Evolutionary conservation across 2,329 filamentous ascomycete species (phyloP).

Genomic region (Lizonia empirigonia): DNA sequence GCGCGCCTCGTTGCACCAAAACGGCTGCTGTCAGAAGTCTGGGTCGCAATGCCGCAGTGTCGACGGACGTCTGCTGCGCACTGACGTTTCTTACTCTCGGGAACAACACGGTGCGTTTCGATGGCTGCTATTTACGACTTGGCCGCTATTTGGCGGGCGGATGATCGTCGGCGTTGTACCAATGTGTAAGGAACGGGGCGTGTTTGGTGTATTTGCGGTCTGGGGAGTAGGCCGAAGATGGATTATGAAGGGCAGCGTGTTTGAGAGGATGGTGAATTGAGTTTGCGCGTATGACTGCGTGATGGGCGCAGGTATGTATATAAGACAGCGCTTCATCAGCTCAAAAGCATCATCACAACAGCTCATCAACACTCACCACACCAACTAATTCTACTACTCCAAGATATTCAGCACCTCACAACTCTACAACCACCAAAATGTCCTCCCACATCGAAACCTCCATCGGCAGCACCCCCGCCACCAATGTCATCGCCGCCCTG

Average conservation of each 20-base stretch:
- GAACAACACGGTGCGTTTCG: conserved; percentile 21
- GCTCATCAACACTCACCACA: conserved; percentile 12
- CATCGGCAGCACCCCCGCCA: conserved; percentile 32
- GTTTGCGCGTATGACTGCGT: conserved; percentile 2
- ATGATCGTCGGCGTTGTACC: conserved; percentile 11
- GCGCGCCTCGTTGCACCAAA: not conserved
- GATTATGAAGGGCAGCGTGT: conserved; percentile 11
- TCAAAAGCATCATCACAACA: conserved; percentile 6
- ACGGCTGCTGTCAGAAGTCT: conserved; percentile 12
- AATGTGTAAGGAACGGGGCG: conserved; percentile 8
- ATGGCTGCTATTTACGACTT: conserved; percentile 22
- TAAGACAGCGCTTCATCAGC: conserved; percentile 10
- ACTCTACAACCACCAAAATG: conserved; percentile 30
- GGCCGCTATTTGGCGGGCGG: conserved; percentile 1
- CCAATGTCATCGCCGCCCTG: conserved; percentile 41
- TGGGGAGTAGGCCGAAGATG: conserved; percentile 12
- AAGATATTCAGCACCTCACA: not conserved
- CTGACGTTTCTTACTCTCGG: conserved; percentile 14
- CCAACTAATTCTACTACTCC: not conserved
- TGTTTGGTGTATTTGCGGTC: conserved; percentile 8
- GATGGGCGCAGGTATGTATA: conserved; percentile 13
- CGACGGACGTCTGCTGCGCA: conserved; percentile 2
- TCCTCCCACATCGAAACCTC: conserved; percentile 47
- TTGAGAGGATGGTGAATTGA: conserved; percentile 1
- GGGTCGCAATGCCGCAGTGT: conserved; percentile 2